Conservation (phyloP, 352 stramenopile genomes). For the Globisporangium cylindrosporum region DNA sequence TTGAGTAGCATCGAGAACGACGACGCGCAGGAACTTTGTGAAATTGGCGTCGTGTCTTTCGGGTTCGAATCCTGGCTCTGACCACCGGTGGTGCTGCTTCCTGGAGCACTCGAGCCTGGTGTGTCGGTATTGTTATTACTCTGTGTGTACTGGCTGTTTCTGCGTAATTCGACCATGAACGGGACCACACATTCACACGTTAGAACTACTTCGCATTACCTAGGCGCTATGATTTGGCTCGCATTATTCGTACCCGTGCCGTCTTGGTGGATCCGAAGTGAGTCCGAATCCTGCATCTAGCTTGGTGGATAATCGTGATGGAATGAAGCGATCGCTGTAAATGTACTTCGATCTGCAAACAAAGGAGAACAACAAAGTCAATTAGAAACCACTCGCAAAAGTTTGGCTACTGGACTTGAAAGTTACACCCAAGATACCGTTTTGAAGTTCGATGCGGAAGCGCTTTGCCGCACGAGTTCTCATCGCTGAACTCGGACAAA, state of each 20-base stretch:
- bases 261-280: constrained; percentile 39
- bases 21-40: constrained; percentile 16
- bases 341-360: constrained; percentile 63
- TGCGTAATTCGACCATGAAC: not conserved
- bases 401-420: too few species aligned
- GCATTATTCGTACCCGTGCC: constrained; percentile 16
- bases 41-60: constrained; percentile 4
- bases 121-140: constrained; percentile 15
- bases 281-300: constrained; percentile 74
- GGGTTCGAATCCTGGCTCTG: constrained; percentile 3
- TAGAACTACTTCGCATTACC: not conserved
- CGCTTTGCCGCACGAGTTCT: constrained; percentile 31
- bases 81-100: constrained; percentile 1
- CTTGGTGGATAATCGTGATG: constrained; percentile 65
- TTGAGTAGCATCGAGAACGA: constrained; percentile 80
- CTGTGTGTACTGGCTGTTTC: constrained; percentile 19
- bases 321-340: constrained; percentile 89
- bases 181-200: not conserved
- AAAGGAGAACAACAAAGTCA: not conserved
- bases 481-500: constrained; percentile 27
- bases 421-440: constrained; percentile 24
- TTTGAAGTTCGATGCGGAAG: constrained; percentile 52
- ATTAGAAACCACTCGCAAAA: not conserved
- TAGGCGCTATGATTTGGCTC: not conserved
- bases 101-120: constrained; percentile 7